These are phyloP conservation scores for Dactylellina haptotyla DNA, from an alignment of 2,329 filamentous ascomycete species.

Conservation along the genomic window DNA sequence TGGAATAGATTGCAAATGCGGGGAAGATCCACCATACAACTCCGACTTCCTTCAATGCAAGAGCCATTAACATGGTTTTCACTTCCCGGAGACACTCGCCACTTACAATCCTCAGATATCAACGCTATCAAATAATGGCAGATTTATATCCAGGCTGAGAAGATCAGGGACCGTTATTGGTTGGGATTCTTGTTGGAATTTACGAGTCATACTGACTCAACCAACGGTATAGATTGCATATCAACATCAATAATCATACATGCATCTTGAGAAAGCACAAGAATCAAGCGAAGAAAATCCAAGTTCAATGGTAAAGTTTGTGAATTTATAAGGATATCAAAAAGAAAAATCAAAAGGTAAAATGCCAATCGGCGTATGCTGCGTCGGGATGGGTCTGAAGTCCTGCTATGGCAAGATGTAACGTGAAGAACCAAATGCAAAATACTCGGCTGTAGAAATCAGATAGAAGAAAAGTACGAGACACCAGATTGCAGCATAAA, in stretches of 20 bases:
- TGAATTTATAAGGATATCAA: constrained; percentile 46
- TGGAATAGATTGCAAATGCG: constrained; percentile 48
- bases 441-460: no score
- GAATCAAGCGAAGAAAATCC: background rate
- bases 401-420: constrained; percentile 4
- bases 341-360: constrained; percentile 4
- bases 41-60: constrained; percentile 2
- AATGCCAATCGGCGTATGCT: constrained; percentile 20
- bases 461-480: no score
- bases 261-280: background rate
- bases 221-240: no score
- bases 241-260: constrained; percentile 21
- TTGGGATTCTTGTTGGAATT: no score
- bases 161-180: no score
- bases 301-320: constrained; percentile 3
- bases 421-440: constrained; percentile 6
- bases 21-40: constrained; percentile 37
- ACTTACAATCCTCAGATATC: background rate
- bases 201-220: no score
- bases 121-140: background rate
- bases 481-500: background rate
- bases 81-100: no score
- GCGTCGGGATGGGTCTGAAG: constrained; percentile 41
- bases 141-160: background rate
- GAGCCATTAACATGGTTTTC: no score